phyloP scores from a whole-genome alignment of 805 yeast species.

The Yamadazyma tumulicola region DNA sequence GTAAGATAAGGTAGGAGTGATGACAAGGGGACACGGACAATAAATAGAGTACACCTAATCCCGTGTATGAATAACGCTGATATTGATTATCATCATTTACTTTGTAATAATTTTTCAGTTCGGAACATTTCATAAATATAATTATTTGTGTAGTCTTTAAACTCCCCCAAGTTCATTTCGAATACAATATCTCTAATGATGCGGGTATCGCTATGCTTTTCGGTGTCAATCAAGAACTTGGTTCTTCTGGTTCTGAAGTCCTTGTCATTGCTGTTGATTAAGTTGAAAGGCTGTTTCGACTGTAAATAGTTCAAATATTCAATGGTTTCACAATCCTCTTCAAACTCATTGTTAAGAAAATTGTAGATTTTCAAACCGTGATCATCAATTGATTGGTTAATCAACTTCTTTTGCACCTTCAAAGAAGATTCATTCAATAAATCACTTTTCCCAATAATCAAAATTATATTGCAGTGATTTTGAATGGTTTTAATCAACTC shows the following conservation, averaged over 20 bases:
- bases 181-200: conserved; percentile 9
- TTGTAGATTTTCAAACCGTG: conserved; percentile 7
- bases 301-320: conserved; percentile 2
- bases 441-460: conserved; percentile 12
- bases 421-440: conserved; percentile 6
- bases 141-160: conserved; percentile 13
- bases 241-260: background rate
- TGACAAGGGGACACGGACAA: no score
- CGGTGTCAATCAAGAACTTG: conserved; percentile 4
- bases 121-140: conserved; percentile 13
- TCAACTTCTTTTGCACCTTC: conserved; percentile 7
- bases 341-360: conserved; percentile 4
- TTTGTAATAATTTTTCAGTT: conserved; percentile 11
- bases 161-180: conserved; percentile 9
- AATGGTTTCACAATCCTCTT: conserved; percentile 6
- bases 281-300: conserved; percentile 8
- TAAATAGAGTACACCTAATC: no score
- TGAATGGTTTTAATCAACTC: conserved; percentile 10
- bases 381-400: conserved; percentile 1
- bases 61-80: no score
- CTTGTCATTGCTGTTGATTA: conserved; percentile 6
- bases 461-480: conserved; percentile 10
- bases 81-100: conserved; percentile 1
- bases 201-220: conserved; percentile 6
- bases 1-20: no score